Conservation (phyloP, 2,329 filamentous ascomycete genomes). For the Paraconiothyrium brasiliense region DNA sequence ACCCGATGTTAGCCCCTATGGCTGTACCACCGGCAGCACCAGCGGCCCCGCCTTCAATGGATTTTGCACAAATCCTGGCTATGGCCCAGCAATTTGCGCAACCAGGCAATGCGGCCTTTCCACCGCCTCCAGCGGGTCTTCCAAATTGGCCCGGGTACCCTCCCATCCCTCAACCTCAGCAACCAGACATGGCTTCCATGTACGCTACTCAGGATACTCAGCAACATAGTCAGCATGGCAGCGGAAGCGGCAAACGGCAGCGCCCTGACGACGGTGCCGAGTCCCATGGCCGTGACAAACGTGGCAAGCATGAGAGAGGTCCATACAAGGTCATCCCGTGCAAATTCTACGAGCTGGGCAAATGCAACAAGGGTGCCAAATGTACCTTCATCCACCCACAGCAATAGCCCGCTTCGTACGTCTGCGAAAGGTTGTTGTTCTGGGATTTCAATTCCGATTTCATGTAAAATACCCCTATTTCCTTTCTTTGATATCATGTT, state of each 20-base stretch:
- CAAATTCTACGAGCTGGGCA: constrained; percentile 74
- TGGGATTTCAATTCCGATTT: not conserved
- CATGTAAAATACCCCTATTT: constrained; percentile 25
- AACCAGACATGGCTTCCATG: constrained; percentile 17
- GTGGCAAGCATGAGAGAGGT: constrained; percentile 32
- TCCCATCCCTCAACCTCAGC: constrained; percentile 25
- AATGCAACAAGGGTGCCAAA: constrained; percentile 76
- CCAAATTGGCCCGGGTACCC: constrained; percentile 12
- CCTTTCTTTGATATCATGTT: constrained; percentile 20
- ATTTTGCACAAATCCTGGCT: constrained; percentile 14
- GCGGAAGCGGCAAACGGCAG: constrained; percentile 47
- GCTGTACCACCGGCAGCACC: constrained; percentile 2
- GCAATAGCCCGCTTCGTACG: not conserved
- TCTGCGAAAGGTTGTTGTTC: not conserved
- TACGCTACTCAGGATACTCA: constrained; percentile 27
- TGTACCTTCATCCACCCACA: constrained; percentile 73
- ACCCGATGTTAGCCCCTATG: constrained; percentile 24
- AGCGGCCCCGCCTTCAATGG: constrained; percentile 8
- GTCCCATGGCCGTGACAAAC: constrained; percentile 63
- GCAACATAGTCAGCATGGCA: constrained; percentile 40
- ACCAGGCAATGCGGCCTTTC: constrained; percentile 11
- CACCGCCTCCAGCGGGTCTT: constrained; percentile 13
- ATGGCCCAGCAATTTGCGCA: constrained; percentile 12
- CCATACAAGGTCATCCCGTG: constrained; percentile 62
- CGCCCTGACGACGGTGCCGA: constrained; percentile 40